These are phyloP conservation scores for Perkinsus chesapeaki DNA, from an alignment of 169 alveolate species.

Conservation along the genomic window DNA sequence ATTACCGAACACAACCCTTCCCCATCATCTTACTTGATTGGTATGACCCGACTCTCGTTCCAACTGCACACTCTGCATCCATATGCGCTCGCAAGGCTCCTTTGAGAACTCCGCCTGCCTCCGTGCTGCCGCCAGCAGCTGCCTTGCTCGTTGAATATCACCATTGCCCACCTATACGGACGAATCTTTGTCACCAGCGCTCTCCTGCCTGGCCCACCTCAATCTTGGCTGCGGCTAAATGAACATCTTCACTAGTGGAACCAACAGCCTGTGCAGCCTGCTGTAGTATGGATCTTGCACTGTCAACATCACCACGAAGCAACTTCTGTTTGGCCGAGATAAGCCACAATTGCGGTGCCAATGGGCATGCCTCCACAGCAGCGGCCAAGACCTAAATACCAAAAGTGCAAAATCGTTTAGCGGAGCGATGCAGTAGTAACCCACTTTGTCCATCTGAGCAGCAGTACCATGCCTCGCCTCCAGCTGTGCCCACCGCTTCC, in stretches of 20 bases:
- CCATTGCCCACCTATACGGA: neutral
- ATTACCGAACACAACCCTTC: neutral
- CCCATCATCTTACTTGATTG: neutral
- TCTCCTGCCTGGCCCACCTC: neutral
- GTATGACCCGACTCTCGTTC: constrained; percentile 49
- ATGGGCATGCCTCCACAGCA: constrained; percentile 59
- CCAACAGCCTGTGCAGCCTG: constrained; percentile 54
- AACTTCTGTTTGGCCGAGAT: constrained; percentile 67
- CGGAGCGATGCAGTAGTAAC: neutral
- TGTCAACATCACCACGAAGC: constrained; percentile 56
- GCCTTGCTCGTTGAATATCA: neutral
- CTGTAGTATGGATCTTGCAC: constrained; percentile 52
- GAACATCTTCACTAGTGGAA: constrained; percentile 55
- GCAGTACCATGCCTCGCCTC: constrained; percentile 71
- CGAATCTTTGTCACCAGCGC: neutral
- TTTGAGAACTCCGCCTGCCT: neutral
- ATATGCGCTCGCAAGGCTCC: constrained; percentile 23
- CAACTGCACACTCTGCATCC: constrained; percentile 70
- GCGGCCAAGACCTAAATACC: neutral
- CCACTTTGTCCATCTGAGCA: constrained; percentile 48
- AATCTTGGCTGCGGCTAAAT: constrained; percentile 65
- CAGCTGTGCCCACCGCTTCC: constrained; percentile 78
- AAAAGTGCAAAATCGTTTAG: neutral
- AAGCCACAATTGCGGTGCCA: constrained; percentile 63
- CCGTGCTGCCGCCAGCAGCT: neutral